Base-by-base conservation (phyloP, 257 asterid species). In the Oldenlandia corymbosa region DNA sequence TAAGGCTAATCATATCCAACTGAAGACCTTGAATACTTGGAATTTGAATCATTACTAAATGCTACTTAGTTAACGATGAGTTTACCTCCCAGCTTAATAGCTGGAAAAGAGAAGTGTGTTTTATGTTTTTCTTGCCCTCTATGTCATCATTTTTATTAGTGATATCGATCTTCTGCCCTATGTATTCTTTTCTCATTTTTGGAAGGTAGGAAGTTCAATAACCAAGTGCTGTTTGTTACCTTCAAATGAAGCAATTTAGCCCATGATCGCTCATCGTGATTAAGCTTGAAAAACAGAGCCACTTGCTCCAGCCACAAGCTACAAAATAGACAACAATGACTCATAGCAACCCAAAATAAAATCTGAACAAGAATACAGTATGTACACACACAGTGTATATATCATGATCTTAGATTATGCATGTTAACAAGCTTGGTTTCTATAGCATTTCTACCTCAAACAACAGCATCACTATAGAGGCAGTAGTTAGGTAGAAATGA, bases 241-340 rank as follows among this genome's bases (percentile, higher is more conserved):
- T 83, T 84, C 54, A 91, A 86, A 74, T 85, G 88, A 76, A 84
- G 73, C 63, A 91, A 76, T 52, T 60, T 55, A 53, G 48, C 64
- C 90, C 86, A 82, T 53, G 83, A 71, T 52, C 95, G 86, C 57
- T 85, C 85, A 69, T 66, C 74, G 46, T 56, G 61, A 72, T 75
- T 62, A 48, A 77, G 86, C 68, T 79, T 73, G 54, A 84, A 86
- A 71, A 84, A 91, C 48, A 34, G 78, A 76, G 53, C 71, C 70
- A 83, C 90, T 74, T 84, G 86, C 71, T 85, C 89, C 78, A 78
- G 68, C 97, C 97, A 91, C 77, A 76, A 79, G 43, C 97, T 91
- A 75, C 43, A 68, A 49, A 73, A 64, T 65, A 26, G n/a, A 12
- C 23, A 20, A 31, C 4, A 16, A 56, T 31, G 16, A 31, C 43